Base-by-base conservation (phyloP, 2,329 filamentous ascomycete genomes). In the Claviceps sp. region DNA sequence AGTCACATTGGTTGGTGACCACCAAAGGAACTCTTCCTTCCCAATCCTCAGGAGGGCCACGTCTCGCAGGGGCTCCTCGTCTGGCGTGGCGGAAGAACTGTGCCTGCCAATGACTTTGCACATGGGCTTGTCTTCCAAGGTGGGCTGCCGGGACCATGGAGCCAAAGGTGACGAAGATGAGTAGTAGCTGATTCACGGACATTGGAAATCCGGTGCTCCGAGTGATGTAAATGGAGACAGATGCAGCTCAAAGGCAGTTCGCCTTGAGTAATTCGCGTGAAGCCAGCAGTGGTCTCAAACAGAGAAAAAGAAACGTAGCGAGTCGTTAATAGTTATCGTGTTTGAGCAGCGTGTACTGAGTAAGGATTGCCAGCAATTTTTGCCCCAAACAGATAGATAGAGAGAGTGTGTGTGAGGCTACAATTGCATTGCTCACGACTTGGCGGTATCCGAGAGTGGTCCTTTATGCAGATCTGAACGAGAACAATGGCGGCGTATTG, bases 1-100 rank as follows among this genome's bases (percentile, higher is more conserved):
- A 77, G 9, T 73, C 71, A 61, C 88, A 94, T 52, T 76, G 74
- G 67, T 91, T 94, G 54, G 80, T 83, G 52, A 93, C 72, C 6
- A 80, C 71, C 26, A 93, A 69, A 6, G 84, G 83, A 41, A 80
- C 68, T 22, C 65, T 70, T 50, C 69, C 70, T 9, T 66, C 61
- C 51, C 59, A 59, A 18, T 65, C 59, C 34, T 61, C 60, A 1
- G 67, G 63, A 37, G 65, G 64, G 6, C 63, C 65, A 54, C 60
- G 58, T 48, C 58, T 63, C 53, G 62, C 57, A 20, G 56, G 57
- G n/a, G 54, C 47, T 18, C 52, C 56, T 18, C 58, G 61, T 24
- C 60, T 62, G 24, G 56, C 58, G 13, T 61, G 54, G 48, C 57
- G 58, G 13, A 64, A 57, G 51, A 62, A 62, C 24, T 61, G 59